Evolutionary conservation across 2,329 filamentous ascomycete genomes (phyloP).

Genomic region (Ramichloridium luteum): DNA sequence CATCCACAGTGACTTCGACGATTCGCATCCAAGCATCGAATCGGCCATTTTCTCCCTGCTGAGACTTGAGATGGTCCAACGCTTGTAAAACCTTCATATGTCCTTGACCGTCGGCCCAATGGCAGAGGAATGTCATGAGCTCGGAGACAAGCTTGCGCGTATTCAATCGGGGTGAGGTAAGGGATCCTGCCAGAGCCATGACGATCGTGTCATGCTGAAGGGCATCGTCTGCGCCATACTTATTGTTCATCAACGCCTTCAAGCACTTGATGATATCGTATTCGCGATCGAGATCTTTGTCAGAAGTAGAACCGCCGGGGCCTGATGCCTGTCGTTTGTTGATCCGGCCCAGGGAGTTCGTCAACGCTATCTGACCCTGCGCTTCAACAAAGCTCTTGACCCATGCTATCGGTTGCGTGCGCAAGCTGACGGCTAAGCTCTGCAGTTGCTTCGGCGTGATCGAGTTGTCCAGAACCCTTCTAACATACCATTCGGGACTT

Average conservation of each 20-base stretch:
- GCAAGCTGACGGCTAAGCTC: conserved; percentile 83
- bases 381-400: conserved; percentile 94
- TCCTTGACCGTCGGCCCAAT: conserved; percentile 80
- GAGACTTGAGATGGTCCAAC: conserved; percentile 78
- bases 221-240: conserved; percentile 94
- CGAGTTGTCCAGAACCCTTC: conserved; percentile 89
- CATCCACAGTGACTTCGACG: conserved; percentile 92
- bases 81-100: conserved; percentile 90
- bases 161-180: conserved; percentile 78
- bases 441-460: conserved; percentile 85
- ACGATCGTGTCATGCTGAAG: conserved; percentile 81
- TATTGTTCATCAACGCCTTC: conserved; percentile 98
- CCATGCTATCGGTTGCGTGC: conserved; percentile 95
- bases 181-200: conserved; percentile 70
- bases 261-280: conserved; percentile 97
- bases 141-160: conserved; percentile 93
- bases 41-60: conserved; percentile 81
- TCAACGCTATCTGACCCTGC: conserved; percentile 90
- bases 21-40: conserved; percentile 99
- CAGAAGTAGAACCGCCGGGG: conserved; percentile 49
- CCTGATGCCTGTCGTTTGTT: conserved; percentile 74
- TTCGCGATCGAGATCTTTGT: conserved; percentile 78
- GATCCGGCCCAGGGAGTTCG: conserved; percentile 84
- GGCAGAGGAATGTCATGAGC: conserved; percentile 88
- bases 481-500: conserved; percentile 95